A percentile compares a stretch with the other conserved stretches of the same genome.
These are phyloP conservation scores for Hypericum perforatum DNA, from an alignment of 345 rosid species.

Conservation along the genomic window DNA sequence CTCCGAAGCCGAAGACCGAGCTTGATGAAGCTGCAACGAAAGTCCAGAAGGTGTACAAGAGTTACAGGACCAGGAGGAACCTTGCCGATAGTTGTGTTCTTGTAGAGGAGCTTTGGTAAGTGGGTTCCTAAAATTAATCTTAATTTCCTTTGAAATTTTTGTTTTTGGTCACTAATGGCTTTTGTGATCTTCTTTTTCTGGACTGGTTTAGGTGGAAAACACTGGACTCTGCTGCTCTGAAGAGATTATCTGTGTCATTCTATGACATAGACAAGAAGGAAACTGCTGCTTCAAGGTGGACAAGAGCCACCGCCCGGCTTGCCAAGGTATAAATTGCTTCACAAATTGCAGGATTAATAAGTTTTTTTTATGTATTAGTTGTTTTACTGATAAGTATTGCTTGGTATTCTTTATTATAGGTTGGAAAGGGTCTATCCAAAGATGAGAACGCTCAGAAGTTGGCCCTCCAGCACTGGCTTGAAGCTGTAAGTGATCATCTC, in stretches of 20 bases:
- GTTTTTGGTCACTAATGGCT: not conserved
- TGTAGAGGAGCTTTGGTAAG: conserved; percentile 64
- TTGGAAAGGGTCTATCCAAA: conserved; percentile 59
- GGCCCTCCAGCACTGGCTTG: conserved; percentile 74
- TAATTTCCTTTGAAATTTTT: conserved; percentile 1
- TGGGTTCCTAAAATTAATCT: conserved; percentile 11
- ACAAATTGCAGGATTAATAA: conserved; percentile 1
- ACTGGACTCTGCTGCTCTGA: conserved; percentile 47
- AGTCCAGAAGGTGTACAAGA: conserved; percentile 39
- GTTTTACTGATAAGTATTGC: not conserved
- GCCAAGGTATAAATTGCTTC: conserved; percentile 43
- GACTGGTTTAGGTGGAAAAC: conserved; percentile 50
- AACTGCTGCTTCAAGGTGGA: conserved; percentile 52
- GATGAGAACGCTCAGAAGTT: conserved; percentile 67
- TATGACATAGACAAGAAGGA: conserved; percentile 44
- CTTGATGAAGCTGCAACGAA: conserved; percentile 55
- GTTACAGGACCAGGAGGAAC: conserved; percentile 42
- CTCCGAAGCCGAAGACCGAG: conserved; percentile 51
- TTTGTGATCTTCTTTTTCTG: not conserved
- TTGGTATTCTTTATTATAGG: conserved; percentile 21
- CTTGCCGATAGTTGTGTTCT: conserved; percentile 72
- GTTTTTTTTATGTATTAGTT: not conserved
- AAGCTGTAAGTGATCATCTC: conserved; percentile 43
- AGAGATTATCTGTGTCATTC: conserved; percentile 42
- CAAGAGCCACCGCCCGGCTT: conserved; percentile 49